Evolutionary conservation across 306 rosid species (phyloP), one percentile per base, ranked within the genome.

Genomic region (Medicago ruthenica): DNA sequence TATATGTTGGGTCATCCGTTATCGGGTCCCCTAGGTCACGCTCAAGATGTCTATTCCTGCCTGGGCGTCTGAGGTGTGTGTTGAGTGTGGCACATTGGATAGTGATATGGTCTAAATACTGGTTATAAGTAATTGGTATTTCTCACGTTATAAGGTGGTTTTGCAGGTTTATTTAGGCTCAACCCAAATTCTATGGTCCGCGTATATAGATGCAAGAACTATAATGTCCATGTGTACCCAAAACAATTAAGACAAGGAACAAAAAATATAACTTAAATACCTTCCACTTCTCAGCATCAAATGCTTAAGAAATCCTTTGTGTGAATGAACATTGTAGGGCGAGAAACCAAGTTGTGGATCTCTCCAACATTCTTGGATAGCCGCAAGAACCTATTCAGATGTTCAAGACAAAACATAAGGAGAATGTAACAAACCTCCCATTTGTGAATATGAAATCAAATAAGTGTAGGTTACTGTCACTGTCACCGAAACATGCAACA

Each of bases 281-380:
- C 98, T 92, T 87, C 98, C 98, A 17, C 93, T 78, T 87, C 97
- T 89, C 62, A 94, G 83, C 96, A 94, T 90, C 80, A 94, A 78
- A 90, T 94, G 98, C 96, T 94, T 94, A 24, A 94, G 83, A 80
- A 92, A 94, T 77, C 98, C 98, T 39, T 6, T 41, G 87, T 94
- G 97, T 81, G 93, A 86, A 83, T 85, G 87, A 79, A 77, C 89
- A 78, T 92, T 77, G 83, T 85, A 94, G 48, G 98, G 96, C 83
- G 92, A 90, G 55, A 92, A 84, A 76, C 93, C 92, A 36, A 94
- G 85, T 45, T 85, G 82, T 37, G 92, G 88, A 74, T 94, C 92
- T 78, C 94, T 86, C 97, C 98, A 94, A 86, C 92, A 87, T 75
- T 82, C 93, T 87, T 94, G 98, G 81, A 94, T 53, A 16, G 90